Conservation (phyloP, 345 rosid species). For the Bretschneidera sinensis region DNA sequence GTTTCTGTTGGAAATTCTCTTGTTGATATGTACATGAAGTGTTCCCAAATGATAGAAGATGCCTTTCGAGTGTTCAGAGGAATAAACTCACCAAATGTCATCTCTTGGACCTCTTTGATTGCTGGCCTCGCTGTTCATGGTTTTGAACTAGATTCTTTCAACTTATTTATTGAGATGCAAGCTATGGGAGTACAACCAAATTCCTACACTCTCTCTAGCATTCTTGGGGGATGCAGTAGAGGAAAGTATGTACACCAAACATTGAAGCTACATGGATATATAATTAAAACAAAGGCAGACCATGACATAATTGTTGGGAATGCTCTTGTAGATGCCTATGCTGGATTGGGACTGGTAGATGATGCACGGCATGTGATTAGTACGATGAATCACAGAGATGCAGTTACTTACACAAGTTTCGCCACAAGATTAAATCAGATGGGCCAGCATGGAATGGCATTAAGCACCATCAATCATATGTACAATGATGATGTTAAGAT, state of each 20-base stretch:
- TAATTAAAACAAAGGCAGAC: no score
- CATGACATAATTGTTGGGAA: constrained; percentile 46
- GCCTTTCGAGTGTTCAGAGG: constrained; percentile 40
- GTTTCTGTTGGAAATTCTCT: constrained; percentile 59
- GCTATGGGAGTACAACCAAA: constrained; percentile 48
- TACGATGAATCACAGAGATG: constrained; percentile 45
- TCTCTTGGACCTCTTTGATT: constrained; percentile 77
- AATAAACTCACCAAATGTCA: constrained; percentile 43
- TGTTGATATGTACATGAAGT: constrained; percentile 65
- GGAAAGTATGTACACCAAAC: constrained; percentile 23
- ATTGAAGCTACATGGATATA: constrained; percentile 45
- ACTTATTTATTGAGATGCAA: constrained; percentile 40
- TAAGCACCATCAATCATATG: constrained; percentile 38
- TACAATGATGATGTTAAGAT: constrained; percentile 34
- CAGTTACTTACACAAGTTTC: constrained; percentile 54
- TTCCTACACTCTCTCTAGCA: constrained; percentile 44
- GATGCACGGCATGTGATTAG: constrained; percentile 43
- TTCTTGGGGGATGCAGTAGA: constrained; percentile 43
- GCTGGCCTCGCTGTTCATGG: constrained; percentile 52
- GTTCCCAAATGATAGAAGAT: constrained; percentile 35
- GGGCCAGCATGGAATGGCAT: constrained; percentile 42
- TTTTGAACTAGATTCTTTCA: constrained; percentile 32
- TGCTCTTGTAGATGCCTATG: constrained; percentile 64
- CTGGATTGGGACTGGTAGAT: constrained; percentile 33
- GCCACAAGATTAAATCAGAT: constrained; percentile 58